These are phyloP conservation scores for Magnusiomyces suaveolens DNA, from an alignment of 1,139 yeast species.

Conservation along the genomic window DNA sequence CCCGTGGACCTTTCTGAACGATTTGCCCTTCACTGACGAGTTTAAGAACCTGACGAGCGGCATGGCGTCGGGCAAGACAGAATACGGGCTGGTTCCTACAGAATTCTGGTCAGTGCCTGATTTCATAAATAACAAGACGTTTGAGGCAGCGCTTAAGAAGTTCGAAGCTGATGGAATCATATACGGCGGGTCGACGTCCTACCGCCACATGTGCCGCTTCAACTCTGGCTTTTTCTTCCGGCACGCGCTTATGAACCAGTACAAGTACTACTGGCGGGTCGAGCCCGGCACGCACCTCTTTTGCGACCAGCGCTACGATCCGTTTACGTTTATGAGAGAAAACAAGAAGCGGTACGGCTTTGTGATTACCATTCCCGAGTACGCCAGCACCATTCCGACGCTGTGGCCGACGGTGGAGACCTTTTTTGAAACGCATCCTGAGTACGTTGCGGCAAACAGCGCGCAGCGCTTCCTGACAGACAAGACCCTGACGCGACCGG, in stretches of 20 bases:
- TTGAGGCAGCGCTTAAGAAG: slow-evolving; percentile 41
- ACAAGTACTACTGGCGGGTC: slow-evolving; percentile 87
- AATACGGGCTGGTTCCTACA: slow-evolving; percentile 59
- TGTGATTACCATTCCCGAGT: slow-evolving; percentile 67
- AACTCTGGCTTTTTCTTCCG: slow-evolving; percentile 76
- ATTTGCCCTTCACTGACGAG: slow-evolving; percentile 49
- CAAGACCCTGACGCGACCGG: slow-evolving; percentile 30
- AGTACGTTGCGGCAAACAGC: slow-evolving; percentile 57
- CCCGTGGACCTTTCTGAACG: slow-evolving; percentile 75
- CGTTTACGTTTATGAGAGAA: slow-evolving; percentile 71
- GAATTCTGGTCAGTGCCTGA: slow-evolving; percentile 64
- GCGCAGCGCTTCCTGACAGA: slow-evolving; percentile 63
- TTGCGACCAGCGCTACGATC: slow-evolving; percentile 64
- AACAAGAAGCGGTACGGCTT: slow-evolving; percentile 76
- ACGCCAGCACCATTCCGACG: slow-evolving; percentile 75
- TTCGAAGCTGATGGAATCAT: slow-evolving; percentile 54
- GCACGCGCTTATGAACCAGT: slow-evolving; percentile 54
- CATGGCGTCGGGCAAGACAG: slow-evolving; percentile 76
- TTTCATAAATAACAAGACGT: slow-evolving; percentile 37
- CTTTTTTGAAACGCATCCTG: slow-evolving; percentile 52
- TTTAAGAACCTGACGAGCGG: slow-evolving; percentile 55
- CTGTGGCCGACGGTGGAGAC: slow-evolving; percentile 68
- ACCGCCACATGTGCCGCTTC: slow-evolving; percentile 75
- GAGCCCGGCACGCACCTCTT: slow-evolving; percentile 83
- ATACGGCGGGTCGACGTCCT: slow-evolving; percentile 70